These are phyloP conservation scores for Aspergillus taichungensis DNA, from an alignment of 495 filamentous ascomycete genomes.

Conservation along the genomic window DNA sequence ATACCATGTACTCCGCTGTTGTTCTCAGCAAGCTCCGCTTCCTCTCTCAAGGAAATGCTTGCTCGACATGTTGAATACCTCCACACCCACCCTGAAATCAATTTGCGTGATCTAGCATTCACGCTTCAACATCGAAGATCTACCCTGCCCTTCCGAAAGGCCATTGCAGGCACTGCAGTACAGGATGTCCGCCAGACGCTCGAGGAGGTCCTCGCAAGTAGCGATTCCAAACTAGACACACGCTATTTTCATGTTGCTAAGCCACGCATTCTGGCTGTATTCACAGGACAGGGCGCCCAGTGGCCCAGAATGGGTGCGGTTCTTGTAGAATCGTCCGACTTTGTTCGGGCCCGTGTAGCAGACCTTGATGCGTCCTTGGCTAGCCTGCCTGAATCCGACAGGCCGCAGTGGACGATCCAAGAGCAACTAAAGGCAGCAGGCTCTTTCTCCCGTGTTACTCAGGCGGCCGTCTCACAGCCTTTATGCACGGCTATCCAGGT, in stretches of 20 bases:
- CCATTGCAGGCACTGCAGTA: too few species aligned
- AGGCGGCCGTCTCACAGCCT: conserved; percentile 37
- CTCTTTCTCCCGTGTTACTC: conserved; percentile 14
- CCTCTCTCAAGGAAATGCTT: conserved; percentile 11
- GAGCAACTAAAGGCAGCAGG: conserved; percentile 15
- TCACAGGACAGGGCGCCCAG: conserved; percentile 65
- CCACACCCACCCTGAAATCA: too few species aligned
- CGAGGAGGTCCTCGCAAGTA: too few species aligned
- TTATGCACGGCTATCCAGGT: conserved; percentile 29
- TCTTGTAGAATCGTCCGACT: conserved; percentile 17
- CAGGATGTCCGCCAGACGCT: too few species aligned
- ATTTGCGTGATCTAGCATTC: conserved; percentile 18
- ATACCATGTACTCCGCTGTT: conserved; percentile 17
- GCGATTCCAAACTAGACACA: neutral
- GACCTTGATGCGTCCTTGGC: conserved; percentile 15
- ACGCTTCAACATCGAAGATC: conserved; percentile 17
- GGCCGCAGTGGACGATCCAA: conserved; percentile 13
- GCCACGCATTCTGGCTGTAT: conserved; percentile 19
- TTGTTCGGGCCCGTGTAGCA: conserved; percentile 8
- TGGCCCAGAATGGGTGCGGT: conserved; percentile 52
- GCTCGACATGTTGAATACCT: conserved; percentile 1
- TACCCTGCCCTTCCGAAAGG: too few species aligned
- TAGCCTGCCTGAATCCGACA: conserved; percentile 12
- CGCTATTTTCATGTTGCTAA: conserved; percentile 2
- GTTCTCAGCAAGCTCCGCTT: conserved; percentile 20